Conservation (phyloP, 1,139 yeast genomes). For the Blastobotrys buckinghamii region DNA sequence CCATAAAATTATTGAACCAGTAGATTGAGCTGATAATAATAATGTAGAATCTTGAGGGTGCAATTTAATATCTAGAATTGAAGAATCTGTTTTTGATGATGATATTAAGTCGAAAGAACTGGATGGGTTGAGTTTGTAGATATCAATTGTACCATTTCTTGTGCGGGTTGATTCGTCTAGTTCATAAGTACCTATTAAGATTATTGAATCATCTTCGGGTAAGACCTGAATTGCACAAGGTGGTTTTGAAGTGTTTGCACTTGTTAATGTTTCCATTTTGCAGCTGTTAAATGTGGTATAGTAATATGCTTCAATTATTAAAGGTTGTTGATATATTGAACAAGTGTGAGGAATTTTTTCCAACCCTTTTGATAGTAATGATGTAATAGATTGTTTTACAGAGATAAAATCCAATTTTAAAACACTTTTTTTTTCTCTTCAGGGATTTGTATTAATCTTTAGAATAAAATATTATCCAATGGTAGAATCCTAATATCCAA, state of each 20-base stretch:
- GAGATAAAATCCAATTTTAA: too few relatives aligned
- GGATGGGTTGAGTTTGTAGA: conserved; percentile 33
- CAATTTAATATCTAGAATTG: conserved; percentile 71
- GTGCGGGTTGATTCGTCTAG: conserved; percentile 51
- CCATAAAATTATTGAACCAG: conserved; percentile 73
- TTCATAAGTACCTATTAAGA: conserved; percentile 75
- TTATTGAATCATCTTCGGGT: conserved; percentile 43
- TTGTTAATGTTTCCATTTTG: conserved; percentile 8
- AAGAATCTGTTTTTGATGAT: conserved; percentile 38
- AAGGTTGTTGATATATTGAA: too few relatives aligned
- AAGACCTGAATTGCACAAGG: conserved; percentile 74
- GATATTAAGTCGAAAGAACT: not conserved
- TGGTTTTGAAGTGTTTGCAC: conserved; percentile 48
- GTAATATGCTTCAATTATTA: too few relatives aligned
- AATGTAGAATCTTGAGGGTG: conserved; percentile 46
- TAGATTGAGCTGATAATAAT: conserved; percentile 68
- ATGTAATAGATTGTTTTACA: too few relatives aligned
- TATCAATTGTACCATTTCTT: conserved; percentile 71
- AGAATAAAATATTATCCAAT: too few relatives aligned
- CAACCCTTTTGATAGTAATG: too few relatives aligned
- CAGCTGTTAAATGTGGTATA: too few relatives aligned
- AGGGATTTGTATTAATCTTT: too few relatives aligned
- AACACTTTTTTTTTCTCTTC: too few relatives aligned
- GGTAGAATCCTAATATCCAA: too few relatives aligned
- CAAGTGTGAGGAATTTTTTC: too few relatives aligned